Base-by-base conservation (phyloP, 768 basidiomycete species). In the Boletus rubescentipes region DNA sequence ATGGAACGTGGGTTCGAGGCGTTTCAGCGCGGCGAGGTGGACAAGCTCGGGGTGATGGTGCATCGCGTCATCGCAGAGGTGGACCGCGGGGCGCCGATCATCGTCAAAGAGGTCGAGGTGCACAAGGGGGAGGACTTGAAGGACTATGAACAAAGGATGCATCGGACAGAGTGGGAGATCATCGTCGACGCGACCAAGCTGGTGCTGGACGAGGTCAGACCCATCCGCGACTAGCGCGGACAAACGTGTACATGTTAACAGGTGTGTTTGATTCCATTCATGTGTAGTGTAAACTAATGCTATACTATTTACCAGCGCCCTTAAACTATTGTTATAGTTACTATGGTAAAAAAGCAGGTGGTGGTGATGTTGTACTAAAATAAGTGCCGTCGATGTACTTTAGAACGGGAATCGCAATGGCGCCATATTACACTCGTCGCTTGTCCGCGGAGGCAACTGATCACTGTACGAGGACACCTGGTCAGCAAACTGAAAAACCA, bases 31-130 rank as follows among this genome's bases (percentile, higher is more conserved):
- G 91, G 92, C 0, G 88, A 95, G 67, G 86, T 95, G 43, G 75
- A 77, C 31, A 77, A 79, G 53, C 85, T 89, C 0, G 95, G 97
- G 1, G 85, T 82, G 2, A 98, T 98, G 96, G 86, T 98, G 0
- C 97, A 99, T 71, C 81, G 86, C 23, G 97, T 98, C 14, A 85
- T 98, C 34, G 86, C 85, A 59, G 91, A 95, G 65, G 94, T 99
- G 29, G 97, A 99, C 72, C 83, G 86, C 8, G 97, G 97, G 0
- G 85, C 91, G 61, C 93, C 96, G 0, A 61, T 99, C 36, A 69
- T 98, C 26, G 88, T 95, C 43, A 75, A 83, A 53, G 84, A 93
- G 66, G 82, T 98, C 2, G 80, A 81, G 60, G 85, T 95, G 49
- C 71, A 73, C 58, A 72, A 83, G 53, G 93, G 82, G 7, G 95